A percentile compares a stretch with the other conserved stretches of the same genome.
These are phyloP conservation scores for Epichloe bromicola DNA, from an alignment of 2,329 filamentous ascomycete genomes.

Conservation along the genomic window DNA sequence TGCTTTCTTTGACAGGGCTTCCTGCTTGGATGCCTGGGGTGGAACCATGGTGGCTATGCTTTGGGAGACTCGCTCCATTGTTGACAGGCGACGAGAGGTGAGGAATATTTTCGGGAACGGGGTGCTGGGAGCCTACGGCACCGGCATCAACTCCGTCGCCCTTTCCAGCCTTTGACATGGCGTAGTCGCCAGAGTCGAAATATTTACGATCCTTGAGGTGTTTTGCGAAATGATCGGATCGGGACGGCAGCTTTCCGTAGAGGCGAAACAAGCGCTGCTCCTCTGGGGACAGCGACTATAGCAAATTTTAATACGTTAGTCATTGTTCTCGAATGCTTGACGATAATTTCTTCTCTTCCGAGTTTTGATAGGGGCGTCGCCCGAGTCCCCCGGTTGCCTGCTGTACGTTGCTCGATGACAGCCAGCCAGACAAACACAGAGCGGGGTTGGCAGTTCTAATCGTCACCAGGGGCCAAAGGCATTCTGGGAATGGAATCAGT, in stretches of 20 bases:
- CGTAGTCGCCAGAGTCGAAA: conserved; percentile 93
- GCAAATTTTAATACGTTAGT: background rate
- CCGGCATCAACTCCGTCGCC: conserved; percentile 88
- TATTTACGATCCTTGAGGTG: conserved; percentile 99
- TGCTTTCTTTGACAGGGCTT: conserved; percentile 83
- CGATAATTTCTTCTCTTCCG: background rate
- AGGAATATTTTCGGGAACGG: conserved; percentile 87
- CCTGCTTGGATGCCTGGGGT: conserved; percentile 44
- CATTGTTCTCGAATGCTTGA: background rate
- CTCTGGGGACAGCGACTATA: conserved; percentile 77
- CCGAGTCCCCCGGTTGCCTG: background rate
- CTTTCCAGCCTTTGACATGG: conserved; percentile 94
- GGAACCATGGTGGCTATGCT: conserved; percentile 25
- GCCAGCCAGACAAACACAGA: background rate
- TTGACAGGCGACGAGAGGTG: conserved; percentile 61
- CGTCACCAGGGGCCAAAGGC: background rate
- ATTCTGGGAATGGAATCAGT: background rate
- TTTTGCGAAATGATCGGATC: conserved; percentile 93
- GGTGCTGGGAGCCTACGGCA: conserved; percentile 87
- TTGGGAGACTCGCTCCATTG: conserved; percentile 18
- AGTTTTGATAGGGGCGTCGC: background rate
- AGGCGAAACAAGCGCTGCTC: conserved; percentile 94
- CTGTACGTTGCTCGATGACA: background rate
- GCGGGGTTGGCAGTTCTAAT: background rate
- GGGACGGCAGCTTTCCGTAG: conserved; percentile 94